Evolutionary conservation across 2,329 filamentous ascomycete species (phyloP), one percentile per base, ranked within the genome.

Genomic region (Penicillium oxalicum): DNA sequence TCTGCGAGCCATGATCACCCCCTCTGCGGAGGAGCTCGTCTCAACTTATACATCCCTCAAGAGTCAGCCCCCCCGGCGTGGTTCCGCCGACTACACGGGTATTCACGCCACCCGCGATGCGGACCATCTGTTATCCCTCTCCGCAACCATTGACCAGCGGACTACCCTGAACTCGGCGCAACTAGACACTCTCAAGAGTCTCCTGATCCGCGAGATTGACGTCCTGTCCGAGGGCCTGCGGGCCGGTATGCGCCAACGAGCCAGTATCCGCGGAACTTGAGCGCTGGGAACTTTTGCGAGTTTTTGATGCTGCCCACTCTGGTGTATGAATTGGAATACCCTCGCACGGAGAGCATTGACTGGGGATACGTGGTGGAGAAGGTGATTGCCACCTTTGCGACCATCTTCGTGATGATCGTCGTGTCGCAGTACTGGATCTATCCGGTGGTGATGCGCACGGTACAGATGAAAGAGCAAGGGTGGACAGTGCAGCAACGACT

Each of bases 361-460:
- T 89, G 86, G 86, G 74, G 72, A 55, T 91, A 91, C 60, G 84
- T 88, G 4, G 76, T 78, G 5, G 87, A 91, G 66, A 91, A 91
- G 66, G 70, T 77, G 1, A 74, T 76, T 1, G 87, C 87, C 2
- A 84, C 83, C 12, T 79, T 90, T 50, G 87, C 87, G 5, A 75
- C 87, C 48, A 61, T 61, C 40, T 83, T 84, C 60, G 81, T 89
- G 53, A 91, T 91, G 87, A 84, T 88, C 53, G 81, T 88, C 62
- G 76, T 91, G 44, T 86, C 83, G 0, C 86, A 91, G 69, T 78
- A 83, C 24, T 88, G 81, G 60, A 88, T 91, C 56, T 90, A 88
- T 61, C 87, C 87, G 0, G 80, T 88, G 0, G 84, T 90, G 74
- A 80, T 57, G 82, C 83, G 0, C 70, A 87, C 29, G 72, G 74